Conservation (phyloP, 495 filamentous ascomycete species). For the Penicillium daleae region DNA sequence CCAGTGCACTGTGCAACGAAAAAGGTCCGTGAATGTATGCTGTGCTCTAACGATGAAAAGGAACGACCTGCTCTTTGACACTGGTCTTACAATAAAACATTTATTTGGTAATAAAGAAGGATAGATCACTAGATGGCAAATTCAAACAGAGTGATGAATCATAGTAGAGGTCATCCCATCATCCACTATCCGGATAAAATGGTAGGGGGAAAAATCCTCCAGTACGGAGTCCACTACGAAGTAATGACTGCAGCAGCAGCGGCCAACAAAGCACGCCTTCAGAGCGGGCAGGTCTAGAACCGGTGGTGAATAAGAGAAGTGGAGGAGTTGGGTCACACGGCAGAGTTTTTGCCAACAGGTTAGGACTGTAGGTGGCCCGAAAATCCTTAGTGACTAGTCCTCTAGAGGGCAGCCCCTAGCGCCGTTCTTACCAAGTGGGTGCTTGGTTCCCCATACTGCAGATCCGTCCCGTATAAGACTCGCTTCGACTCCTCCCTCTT, state of each 20-base stretch:
- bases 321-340: constrained; percentile 20
- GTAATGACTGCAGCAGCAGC: constrained; percentile 2
- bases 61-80: no score
- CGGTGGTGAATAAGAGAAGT: constrained; percentile 8
- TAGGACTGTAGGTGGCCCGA: not conserved
- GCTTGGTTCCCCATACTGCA: constrained; percentile 28
- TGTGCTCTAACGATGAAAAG: not conserved
- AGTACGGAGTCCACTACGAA: no score
- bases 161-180: not conserved
- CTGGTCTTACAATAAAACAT: not conserved
- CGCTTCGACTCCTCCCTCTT: constrained; percentile 6
- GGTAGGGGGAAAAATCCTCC: not conserved
- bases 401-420: not conserved
- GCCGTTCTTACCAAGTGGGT: constrained; percentile 8
- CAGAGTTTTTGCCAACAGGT: constrained; percentile 17
- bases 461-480: constrained; percentile 28
- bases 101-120: not conserved
- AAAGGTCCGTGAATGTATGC: not conserved
- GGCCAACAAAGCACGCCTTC: constrained; percentile 6
- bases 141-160: not conserved
- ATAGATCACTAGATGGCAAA: not conserved
- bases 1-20: not conserved
- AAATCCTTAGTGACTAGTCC: no score
- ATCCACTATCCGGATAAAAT: not conserved
- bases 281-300: constrained; percentile 25